phyloP scores from a whole-genome alignment of 1,284 basidiomycete genomes.

The Microbotryum saponariae region DNA sequence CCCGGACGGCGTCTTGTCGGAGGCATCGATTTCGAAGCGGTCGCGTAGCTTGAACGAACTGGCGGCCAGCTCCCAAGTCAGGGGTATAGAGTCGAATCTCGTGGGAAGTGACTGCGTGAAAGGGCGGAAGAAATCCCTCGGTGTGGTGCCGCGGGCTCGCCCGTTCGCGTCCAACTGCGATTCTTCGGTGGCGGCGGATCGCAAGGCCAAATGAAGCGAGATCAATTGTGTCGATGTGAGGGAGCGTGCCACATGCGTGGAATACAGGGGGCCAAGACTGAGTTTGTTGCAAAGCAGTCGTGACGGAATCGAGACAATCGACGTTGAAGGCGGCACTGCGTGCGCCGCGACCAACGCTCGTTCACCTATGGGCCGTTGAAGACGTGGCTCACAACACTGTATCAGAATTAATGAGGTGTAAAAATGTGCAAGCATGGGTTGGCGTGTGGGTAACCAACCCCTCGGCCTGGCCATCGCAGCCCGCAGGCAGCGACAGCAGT shows the following conservation, averaged over 20 bases:
- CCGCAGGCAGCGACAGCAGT: no score
- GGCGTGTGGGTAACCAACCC: no score
- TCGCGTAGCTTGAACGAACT: background rate
- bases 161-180: background rate
- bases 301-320: no score
- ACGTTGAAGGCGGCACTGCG: no score
- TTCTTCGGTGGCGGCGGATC: conserved; percentile 11
- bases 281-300: conserved; percentile 4
- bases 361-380: no score
- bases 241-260: background rate
- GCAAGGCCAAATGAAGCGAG: conserved; percentile 28
- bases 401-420: no score
- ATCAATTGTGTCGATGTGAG: conserved; percentile 28
- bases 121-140: background rate
- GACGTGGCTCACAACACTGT: no score
- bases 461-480: no score
- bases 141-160: background rate
- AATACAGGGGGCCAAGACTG: conserved; percentile 11
- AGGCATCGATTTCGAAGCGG: conserved; percentile 5
- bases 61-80: background rate
- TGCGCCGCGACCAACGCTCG: no score
- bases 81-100: background rate
- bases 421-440: no score
- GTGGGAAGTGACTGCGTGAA: background rate
- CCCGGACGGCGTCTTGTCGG: background rate